Percentiles rank a stretch among this genome's conserved stretches.
Evolutionary conservation across 2,329 filamentous ascomycete genomes (phyloP).

Genomic region (Monilinia aucupariae): DNA sequence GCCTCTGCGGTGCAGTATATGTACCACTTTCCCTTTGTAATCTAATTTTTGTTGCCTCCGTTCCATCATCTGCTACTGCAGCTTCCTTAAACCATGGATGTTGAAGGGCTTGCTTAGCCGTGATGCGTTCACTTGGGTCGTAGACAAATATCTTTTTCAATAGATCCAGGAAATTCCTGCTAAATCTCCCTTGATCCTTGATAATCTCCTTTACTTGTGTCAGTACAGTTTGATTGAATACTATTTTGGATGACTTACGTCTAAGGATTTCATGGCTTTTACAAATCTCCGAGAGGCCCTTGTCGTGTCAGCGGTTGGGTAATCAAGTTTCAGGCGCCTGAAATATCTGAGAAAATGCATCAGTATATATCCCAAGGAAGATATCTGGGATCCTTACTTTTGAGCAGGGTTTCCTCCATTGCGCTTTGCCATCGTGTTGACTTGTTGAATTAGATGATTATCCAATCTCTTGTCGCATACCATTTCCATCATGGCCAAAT

Average conservation of each 20-base stretch:
- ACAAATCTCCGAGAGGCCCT: constrained; percentile 61
- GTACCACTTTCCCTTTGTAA: constrained; percentile 29
- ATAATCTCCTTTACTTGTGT: constrained; percentile 55
- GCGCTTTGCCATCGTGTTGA: constrained; percentile 52
- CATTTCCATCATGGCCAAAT: constrained; percentile 71
- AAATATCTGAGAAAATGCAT: constrained; percentile 50
- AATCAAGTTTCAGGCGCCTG: constrained; percentile 60
- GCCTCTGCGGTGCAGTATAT: constrained; percentile 22
- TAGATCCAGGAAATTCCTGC: constrained; percentile 58
- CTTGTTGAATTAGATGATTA: constrained; percentile 50
- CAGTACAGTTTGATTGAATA: constrained; percentile 6
- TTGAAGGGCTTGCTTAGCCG: constrained; percentile 59
- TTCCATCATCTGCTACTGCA: constrained; percentile 59
- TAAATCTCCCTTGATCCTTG: constrained; percentile 52
- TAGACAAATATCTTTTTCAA: constrained; percentile 64
- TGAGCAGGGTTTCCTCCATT: constrained; percentile 56
- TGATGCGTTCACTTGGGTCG: constrained; percentile 59
- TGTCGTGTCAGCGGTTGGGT: constrained; percentile 58
- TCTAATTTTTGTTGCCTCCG: constrained; percentile 61
- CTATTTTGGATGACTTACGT: constrained; percentile 42
- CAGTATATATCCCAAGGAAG: constrained; percentile 25
- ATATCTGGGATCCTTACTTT: constrained; percentile 47
- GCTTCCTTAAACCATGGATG: constrained; percentile 65
- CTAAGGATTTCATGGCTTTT: constrained; percentile 64
- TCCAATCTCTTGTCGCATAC: constrained; percentile 58